Evolutionary conservation across 1,284 basidiomycete genomes (phyloP), one percentile per base, ranked within the genome.

Genomic region (Xerocomus minutiporus): DNA sequence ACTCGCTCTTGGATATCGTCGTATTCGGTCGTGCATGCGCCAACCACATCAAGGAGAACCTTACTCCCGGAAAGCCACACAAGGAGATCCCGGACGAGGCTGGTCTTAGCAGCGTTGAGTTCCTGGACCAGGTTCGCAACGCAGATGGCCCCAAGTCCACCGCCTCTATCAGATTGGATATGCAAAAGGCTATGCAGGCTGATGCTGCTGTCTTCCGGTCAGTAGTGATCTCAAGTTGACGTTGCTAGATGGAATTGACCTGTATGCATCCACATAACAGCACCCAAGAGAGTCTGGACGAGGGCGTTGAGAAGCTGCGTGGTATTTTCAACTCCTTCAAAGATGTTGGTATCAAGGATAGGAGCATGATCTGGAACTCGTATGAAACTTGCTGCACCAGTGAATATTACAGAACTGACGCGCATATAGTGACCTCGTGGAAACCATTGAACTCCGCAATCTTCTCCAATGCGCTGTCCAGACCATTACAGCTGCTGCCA

Each of bases 291-390:
- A 86, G 86, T 52, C 78, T 99, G 57, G 94, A 98, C 64, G 86
- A 96, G 65, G 97, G 97, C 76, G 92, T 97, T 40, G 63, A 80
- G 71, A 94, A 93, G 76, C 80, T 99, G 68, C 80, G 80, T 58
- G 77, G 83, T 53, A 93, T 98, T 60, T 95, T 92, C 79, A 83
- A 88, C 65, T 89, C 81, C 68, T 99, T 86, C 74, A 81, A 89
- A 61, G 82, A 97, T 49, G 88, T 99, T 61, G 91, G 93, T 57
- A 91, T 97, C 76, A 96, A 96, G 79, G 97, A 99, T 75, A 83
- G 96, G 68, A 93, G 90, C 71, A 91, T 98, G 93, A 97, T 99
- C 75, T 98, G 96, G 97, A 97, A 97, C 76, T 91, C 91, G 91
- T 94, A 57, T 57, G 84, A 75, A 17, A 39, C 43, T 42, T 46